A percentile compares a stretch with the other conserved stretches of the same genome.
Conservation (phyloP, 2,329 filamentous ascomycete species). For the Aspergillus sp. region DNA sequence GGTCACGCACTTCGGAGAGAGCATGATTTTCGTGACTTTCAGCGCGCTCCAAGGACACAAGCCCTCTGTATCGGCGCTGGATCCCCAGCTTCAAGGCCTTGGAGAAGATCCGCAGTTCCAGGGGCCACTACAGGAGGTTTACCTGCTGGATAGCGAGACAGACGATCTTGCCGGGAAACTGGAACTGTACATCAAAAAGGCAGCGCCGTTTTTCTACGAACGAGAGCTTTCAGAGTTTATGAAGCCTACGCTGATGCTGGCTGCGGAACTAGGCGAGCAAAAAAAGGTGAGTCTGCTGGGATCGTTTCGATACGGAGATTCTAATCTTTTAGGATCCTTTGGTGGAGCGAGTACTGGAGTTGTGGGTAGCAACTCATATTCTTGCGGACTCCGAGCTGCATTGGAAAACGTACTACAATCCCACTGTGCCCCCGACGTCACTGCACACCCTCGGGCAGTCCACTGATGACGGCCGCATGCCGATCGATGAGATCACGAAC, state of each 20-base stretch:
- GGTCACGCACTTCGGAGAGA: conserved; percentile 47
- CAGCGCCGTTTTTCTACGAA: conserved; percentile 37
- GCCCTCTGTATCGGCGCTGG: conserved; percentile 26
- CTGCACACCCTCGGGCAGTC: conserved; percentile 28
- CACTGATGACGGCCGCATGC: conserved; percentile 31
- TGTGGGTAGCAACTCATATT: conserved; percentile 49
- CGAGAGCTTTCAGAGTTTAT: conserved; percentile 44
- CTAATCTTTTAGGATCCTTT: conserved; percentile 32
- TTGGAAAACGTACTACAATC: conserved; percentile 43
- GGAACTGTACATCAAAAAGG: conserved; percentile 45
- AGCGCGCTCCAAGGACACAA: conserved; percentile 32
- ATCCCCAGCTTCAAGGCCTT: conserved; percentile 33
- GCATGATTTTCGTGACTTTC: conserved; percentile 41
- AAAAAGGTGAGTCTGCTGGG: conserved; percentile 24
- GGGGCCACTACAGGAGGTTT: conserved; percentile 31
- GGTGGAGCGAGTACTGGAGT: conserved; percentile 43
- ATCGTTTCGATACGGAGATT: conserved; percentile 4
- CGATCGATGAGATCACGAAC: conserved; percentile 31
- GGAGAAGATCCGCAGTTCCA: conserved; percentile 32
- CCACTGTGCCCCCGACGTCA: conserved; percentile 27
- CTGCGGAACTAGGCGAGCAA: conserved; percentile 27
- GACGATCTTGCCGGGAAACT: conserved; percentile 45
- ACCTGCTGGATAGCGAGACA: conserved; percentile 41
- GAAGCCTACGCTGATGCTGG: conserved; percentile 38
- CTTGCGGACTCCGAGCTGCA: conserved; percentile 41